A percentile compares a stretch with the other conserved stretches of the same genome.
phyloP scores from a whole-genome alignment of 2,329 filamentous ascomycete species.

The Colletotrichum incanum region DNA sequence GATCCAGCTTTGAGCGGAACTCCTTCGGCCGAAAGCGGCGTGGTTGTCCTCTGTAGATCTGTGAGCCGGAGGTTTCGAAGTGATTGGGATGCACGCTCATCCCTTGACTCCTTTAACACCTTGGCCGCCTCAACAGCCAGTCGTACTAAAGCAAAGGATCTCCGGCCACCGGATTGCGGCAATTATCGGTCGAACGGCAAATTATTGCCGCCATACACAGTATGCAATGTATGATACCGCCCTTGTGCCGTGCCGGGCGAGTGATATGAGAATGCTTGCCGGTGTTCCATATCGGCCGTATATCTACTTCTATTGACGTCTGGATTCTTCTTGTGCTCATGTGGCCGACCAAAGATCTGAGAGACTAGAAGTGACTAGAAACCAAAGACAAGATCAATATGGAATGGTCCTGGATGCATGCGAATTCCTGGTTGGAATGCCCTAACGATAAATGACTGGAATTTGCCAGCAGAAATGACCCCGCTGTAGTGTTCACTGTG shows the following conservation, averaged over 20 bases:
- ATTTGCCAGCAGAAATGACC: constrained; percentile 18
- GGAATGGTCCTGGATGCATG: background rate
- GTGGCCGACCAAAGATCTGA: background rate
- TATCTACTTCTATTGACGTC: background rate
- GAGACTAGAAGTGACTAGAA: background rate
- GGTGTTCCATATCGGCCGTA: background rate
- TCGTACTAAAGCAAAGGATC: background rate
- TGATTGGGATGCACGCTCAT: constrained; percentile 19
- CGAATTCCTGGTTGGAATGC: constrained; percentile 1
- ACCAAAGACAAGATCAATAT: background rate
- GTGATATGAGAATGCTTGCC: background rate
- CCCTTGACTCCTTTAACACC: background rate
- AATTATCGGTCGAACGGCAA: background rate
- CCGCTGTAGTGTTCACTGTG: constrained; percentile 3
- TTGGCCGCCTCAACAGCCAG: constrained; percentile 4
- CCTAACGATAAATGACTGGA: background rate
- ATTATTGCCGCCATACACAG: background rate
- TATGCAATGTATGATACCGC: background rate
- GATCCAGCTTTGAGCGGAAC: constrained; percentile 1
- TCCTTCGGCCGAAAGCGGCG: constrained; percentile 22
- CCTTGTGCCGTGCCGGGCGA: background rate
- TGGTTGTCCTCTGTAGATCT: background rate
- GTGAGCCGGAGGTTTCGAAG: constrained; percentile 23
- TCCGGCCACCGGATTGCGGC: background rate
- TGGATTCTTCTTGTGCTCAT: background rate